Conservation (phyloP, 495 filamentous ascomycete species). For the Friedmanniomyces endolithicus region DNA sequence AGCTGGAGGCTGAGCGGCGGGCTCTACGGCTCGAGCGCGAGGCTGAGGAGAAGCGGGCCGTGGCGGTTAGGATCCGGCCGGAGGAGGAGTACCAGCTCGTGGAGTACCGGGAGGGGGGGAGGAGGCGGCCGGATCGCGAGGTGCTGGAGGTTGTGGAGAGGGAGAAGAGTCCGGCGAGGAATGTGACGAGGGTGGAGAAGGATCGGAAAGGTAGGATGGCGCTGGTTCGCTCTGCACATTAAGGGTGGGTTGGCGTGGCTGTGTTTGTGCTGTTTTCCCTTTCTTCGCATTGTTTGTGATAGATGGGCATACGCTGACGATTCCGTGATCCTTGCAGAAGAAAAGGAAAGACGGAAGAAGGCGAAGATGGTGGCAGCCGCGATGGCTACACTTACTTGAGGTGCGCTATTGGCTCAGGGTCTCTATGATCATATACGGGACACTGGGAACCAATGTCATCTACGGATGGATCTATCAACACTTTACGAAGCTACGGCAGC, state of each 20-base stretch:
- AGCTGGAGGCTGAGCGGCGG: constrained; percentile 42
- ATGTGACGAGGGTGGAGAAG: constrained; percentile 56
- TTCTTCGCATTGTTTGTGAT: not conserved
- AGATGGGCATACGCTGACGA: not conserved
- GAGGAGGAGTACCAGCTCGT: constrained; percentile 36
- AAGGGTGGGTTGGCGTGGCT: constrained; percentile 15
- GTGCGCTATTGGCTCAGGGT: not conserved
- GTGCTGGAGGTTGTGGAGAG: constrained; percentile 41
- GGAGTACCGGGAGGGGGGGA: constrained; percentile 11
- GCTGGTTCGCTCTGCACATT: constrained; percentile 45
- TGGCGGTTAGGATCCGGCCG: constrained; percentile 36
- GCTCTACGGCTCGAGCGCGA: constrained; percentile 31
- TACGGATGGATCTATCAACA: too few species aligned
- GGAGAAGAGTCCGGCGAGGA: constrained; percentile 33
- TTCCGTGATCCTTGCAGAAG: not conserved
- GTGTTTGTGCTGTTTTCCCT: not conserved
- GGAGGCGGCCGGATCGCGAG: constrained; percentile 3
- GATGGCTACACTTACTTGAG: not conserved
- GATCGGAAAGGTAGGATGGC: constrained; percentile 80
- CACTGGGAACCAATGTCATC: too few species aligned
- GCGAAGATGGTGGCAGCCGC: not conserved
- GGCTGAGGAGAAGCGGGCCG: constrained; percentile 33
- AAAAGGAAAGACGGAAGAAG: not conserved
- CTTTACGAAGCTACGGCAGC: too few species aligned
- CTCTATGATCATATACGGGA: not conserved